These are phyloP conservation scores for Angomonas deanei DNA, from an alignment of 208 protist species.

Conservation along the genomic window DNA sequence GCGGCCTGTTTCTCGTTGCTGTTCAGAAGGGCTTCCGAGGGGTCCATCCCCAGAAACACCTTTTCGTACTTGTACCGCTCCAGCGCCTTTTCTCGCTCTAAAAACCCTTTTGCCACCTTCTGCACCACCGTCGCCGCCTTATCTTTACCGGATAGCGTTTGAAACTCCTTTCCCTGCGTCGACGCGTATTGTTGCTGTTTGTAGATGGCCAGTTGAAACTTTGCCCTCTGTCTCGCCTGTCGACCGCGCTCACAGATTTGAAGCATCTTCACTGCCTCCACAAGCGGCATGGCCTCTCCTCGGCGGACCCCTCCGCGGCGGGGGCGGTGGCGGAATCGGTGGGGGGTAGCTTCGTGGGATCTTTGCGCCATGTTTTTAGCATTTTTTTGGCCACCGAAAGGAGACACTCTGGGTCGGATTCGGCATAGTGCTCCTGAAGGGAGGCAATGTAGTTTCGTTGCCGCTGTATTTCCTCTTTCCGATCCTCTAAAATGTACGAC, in stretches of 20 bases:
- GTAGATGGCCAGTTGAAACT: slow-evolving; percentile 85
- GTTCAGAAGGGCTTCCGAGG: slow-evolving; percentile 24
- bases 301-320: not conserved
- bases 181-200: slow-evolving; percentile 74
- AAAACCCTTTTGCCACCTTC: slow-evolving; percentile 81
- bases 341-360: slow-evolving; percentile 29
- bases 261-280: slow-evolving; percentile 84
- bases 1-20: slow-evolving; percentile 29
- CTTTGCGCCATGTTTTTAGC: slow-evolving; percentile 9
- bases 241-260: slow-evolving; percentile 93
- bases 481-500: slow-evolving; percentile 87
- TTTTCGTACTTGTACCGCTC: slow-evolving; percentile 75
- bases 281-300: slow-evolving; percentile 50
- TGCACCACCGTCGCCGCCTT: slow-evolving; percentile 86
- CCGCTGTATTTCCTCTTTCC: slow-evolving; percentile 53
- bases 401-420: slow-evolving; percentile 61
- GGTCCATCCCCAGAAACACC: slow-evolving; percentile 83
- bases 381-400: slow-evolving; percentile 36
- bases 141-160: slow-evolving; percentile 70
- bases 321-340: slow-evolving; percentile 4
- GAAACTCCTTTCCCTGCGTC: slow-evolving; percentile 46
- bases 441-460: slow-evolving; percentile 69
- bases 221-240: slow-evolving; percentile 92
- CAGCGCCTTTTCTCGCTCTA: slow-evolving; percentile 68
- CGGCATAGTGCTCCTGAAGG: slow-evolving; percentile 64